These are phyloP conservation scores for Penicillium glabrum DNA, from an alignment of 2,329 filamentous ascomycete genomes.

Conservation along the genomic window DNA sequence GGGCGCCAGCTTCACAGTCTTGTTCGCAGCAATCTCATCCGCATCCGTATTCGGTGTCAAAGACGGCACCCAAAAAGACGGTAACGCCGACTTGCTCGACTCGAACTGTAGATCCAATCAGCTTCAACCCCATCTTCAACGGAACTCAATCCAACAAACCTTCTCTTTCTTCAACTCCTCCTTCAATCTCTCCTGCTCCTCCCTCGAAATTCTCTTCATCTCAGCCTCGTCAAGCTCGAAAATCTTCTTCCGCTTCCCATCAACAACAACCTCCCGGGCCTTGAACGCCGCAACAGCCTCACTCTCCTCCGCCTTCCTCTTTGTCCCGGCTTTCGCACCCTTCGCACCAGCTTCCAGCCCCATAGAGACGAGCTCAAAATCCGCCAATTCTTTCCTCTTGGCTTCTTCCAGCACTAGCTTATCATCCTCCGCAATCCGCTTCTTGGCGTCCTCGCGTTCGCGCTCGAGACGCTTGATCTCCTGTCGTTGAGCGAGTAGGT, in stretches of 20 bases:
- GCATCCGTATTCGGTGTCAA: slow-evolving; percentile 68
- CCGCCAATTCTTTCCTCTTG: slow-evolving; percentile 66
- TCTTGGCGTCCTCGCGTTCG: slow-evolving; percentile 59
- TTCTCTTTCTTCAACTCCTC: slow-evolving; percentile 72
- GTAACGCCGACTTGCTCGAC: slow-evolving; percentile 66
- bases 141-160: slow-evolving; percentile 39
- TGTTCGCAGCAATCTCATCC: slow-evolving; percentile 57
- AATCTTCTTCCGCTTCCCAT: slow-evolving; percentile 67
- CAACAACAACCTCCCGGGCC: slow-evolving; percentile 46
- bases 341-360: slow-evolving; percentile 48
- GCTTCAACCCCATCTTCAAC: neutral
- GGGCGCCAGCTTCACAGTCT: slow-evolving; percentile 65
- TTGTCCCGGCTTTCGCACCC: slow-evolving; percentile 15
- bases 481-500: slow-evolving; percentile 86
- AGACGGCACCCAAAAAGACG: slow-evolving; percentile 91
- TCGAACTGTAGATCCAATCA: slow-evolving; percentile 35
- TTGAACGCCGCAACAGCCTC: slow-evolving; percentile 28
- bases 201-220: slow-evolving; percentile 65
- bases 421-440: slow-evolving; percentile 62
- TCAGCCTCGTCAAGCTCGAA: slow-evolving; percentile 78
- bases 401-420: slow-evolving; percentile 68
- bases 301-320: slow-evolving; percentile 30
- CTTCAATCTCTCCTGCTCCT: slow-evolving; percentile 69
- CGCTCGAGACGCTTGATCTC: slow-evolving; percentile 83
- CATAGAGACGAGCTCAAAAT: slow-evolving; percentile 84